Evolutionary conservation across 805 yeast species (phyloP), one percentile per base, ranked within the genome.

Genomic region (Debaryomyces prosopidis): DNA sequence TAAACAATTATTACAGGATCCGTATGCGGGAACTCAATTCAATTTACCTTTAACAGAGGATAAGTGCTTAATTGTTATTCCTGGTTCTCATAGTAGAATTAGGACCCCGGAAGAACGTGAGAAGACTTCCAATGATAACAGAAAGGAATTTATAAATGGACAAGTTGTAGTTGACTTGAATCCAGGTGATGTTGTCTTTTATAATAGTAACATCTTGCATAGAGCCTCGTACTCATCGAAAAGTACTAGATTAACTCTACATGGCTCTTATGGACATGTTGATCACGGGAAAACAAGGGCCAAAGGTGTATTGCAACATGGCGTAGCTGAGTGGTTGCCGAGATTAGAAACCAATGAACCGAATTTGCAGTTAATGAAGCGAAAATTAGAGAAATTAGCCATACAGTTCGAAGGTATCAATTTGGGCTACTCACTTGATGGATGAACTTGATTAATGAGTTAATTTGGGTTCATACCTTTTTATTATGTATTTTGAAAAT

Each of bases 111-210:
- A 68, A 43, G 82, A 77, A 54, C 57, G 79, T 15, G 60, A 53
- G 19, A 70, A 69, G 47, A 67, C 77, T 26, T 58, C 64, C 32
- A 61, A 62, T 42, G 65, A 61, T 27, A 55, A 54, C 47, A 52
- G 64, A 39, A 67, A 64, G 49, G 68, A 66, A 36, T 57, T 46
- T 42, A 76, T 76, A 38, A 44, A 62, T 7, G 72, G 69, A n/a
- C 70, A 75, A 49, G 54, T 74, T 30, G 36, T 47, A 14, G 81
- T 77, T 20, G 60, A 64, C 10, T 61, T 77, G 50, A 55, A 65
- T 36, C 79, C 82, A 3, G 82, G 82, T 2, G 81, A 77, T 54
- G 57, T 75, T 27, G 79, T 71, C 1, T 77, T 77, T 54, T 77
- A 77, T 62, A 75, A 77, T 55, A 69, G 67, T 50, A 76, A 77